Evolutionary conservation across 2,329 filamentous ascomycete genomes (phyloP).

Genomic region (Cladophialophora carrionii): DNA sequence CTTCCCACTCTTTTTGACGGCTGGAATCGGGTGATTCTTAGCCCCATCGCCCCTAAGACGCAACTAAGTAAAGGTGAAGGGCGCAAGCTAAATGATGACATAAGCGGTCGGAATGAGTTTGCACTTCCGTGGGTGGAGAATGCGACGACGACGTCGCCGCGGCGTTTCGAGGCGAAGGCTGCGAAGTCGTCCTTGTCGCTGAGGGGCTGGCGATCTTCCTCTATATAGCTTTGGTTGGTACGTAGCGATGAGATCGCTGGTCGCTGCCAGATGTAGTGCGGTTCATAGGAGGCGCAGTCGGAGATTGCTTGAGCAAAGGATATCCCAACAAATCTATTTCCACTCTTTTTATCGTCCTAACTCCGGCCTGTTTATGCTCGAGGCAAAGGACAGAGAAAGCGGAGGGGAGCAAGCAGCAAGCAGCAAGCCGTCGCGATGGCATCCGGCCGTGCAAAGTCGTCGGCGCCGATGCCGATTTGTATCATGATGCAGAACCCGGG

Average conservation of each 20-base stretch:
- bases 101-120: not conserved
- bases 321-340: not conserved
- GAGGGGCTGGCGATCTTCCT: not conserved
- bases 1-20: not conserved
- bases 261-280: not conserved
- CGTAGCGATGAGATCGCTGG: not conserved
- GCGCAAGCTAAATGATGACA: not conserved
- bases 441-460: not conserved
- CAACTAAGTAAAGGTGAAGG: not conserved
- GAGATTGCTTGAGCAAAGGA: not conserved
- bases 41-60: not conserved
- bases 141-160: not conserved
- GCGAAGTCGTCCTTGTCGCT: not conserved
- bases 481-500: conserved; percentile 13
- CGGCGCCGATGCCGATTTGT: conserved; percentile 9
- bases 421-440: not conserved
- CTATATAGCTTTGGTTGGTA: not conserved
- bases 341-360: not conserved
- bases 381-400: not conserved
- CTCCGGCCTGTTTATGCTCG: not conserved
- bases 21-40: not conserved
- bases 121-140: not conserved
- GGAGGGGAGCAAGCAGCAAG: too few species aligned
- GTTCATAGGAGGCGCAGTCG: not conserved
- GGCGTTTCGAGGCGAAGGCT: not conserved